These are phyloP conservation scores for Aspergillaceae sp. DNA, from an alignment of 2,329 filamentous ascomycete genomes.

Conservation along the genomic window DNA sequence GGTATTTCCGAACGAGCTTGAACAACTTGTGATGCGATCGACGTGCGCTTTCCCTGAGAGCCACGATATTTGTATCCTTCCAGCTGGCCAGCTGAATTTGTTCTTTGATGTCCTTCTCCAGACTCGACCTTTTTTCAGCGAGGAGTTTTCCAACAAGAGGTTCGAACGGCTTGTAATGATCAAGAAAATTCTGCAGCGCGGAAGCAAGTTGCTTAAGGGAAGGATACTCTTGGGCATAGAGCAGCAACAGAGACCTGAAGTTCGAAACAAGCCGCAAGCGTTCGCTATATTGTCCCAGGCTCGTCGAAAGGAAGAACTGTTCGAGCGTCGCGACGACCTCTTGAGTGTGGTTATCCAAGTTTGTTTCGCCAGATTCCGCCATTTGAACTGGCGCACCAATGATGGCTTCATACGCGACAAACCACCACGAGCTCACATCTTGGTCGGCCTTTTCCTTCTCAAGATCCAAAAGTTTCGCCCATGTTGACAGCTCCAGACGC, in stretches of 20 bases:
- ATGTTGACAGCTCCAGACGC: slow-evolving; percentile 81
- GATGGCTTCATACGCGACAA: slow-evolving; percentile 84
- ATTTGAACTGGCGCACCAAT: slow-evolving; percentile 66
- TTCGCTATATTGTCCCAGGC: slow-evolving; percentile 68
- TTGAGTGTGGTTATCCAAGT: slow-evolving; percentile 55
- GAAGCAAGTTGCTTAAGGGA: slow-evolving; percentile 51
- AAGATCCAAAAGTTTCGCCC: slow-evolving; percentile 79
- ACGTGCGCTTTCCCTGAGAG: slow-evolving; percentile 77
- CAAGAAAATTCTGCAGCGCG: slow-evolving; percentile 67
- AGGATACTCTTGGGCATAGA: slow-evolving; percentile 53
- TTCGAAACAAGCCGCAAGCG: slow-evolving; percentile 61
- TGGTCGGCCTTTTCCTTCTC: slow-evolving; percentile 68
- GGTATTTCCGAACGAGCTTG: slow-evolving; percentile 83
- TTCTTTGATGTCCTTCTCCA: slow-evolving; percentile 92
- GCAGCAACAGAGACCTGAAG: slow-evolving; percentile 55
- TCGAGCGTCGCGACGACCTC: slow-evolving; percentile 68
- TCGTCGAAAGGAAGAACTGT: slow-evolving; percentile 68
- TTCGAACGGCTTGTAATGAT: slow-evolving; percentile 65
- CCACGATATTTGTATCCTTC: slow-evolving; percentile 95
- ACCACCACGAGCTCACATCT: slow-evolving; percentile 88
- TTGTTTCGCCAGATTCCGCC: slow-evolving; percentile 49
- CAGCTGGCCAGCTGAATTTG: slow-evolving; percentile 90
- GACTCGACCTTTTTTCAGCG: slow-evolving; percentile 54
- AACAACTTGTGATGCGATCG: slow-evolving; percentile 89
- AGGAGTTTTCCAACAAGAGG: slow-evolving; percentile 57